Evolutionary conservation across 2,329 filamentous ascomycete genomes (phyloP).

Genomic region (Hirsutella rhossiliensis): DNA sequence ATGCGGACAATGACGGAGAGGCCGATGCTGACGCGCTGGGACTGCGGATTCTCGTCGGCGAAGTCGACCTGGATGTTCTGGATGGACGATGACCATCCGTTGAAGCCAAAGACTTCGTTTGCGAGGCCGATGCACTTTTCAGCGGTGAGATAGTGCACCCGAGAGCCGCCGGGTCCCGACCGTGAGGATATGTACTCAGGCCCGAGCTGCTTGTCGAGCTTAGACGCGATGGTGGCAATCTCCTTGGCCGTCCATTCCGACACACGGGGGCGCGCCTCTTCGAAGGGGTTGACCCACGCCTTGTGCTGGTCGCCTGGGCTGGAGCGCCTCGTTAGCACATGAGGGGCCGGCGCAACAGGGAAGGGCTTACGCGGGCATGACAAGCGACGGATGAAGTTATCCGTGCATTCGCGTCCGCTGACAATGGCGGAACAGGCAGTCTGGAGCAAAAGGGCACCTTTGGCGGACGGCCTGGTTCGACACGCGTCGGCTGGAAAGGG

Average conservation of each 20-base stretch:
- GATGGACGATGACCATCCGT: conserved; percentile 95
- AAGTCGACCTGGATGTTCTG: conserved; percentile 93
- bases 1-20: conserved; percentile 85
- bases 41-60: conserved; percentile 73
- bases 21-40: conserved; percentile 69
- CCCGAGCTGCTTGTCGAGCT: conserved; percentile 84
- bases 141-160: conserved; percentile 87
- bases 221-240: conserved; percentile 75
- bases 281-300: conserved; percentile 63
- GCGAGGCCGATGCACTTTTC: conserved; percentile 94
- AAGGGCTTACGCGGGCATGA: conserved; percentile 31
- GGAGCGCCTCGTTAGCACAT: conserved; percentile 9
- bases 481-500: not conserved
- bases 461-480: not conserved
- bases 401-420: not conserved
- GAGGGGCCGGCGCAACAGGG: conserved; percentile 5
- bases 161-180: conserved; percentile 69
- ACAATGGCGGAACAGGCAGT: not conserved
- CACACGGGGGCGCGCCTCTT: conserved; percentile 55
- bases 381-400: conserved; percentile 4
- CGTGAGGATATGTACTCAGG: conserved; percentile 91
- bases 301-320: conserved; percentile 57
- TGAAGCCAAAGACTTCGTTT: conserved; percentile 93
- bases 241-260: conserved; percentile 80
- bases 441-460: no score